Evolutionary conservation across 768 basidiomycete genomes (phyloP), one percentile per base, ranked within the genome.

Genomic region (Lactarius pseudohatsudake): DNA sequence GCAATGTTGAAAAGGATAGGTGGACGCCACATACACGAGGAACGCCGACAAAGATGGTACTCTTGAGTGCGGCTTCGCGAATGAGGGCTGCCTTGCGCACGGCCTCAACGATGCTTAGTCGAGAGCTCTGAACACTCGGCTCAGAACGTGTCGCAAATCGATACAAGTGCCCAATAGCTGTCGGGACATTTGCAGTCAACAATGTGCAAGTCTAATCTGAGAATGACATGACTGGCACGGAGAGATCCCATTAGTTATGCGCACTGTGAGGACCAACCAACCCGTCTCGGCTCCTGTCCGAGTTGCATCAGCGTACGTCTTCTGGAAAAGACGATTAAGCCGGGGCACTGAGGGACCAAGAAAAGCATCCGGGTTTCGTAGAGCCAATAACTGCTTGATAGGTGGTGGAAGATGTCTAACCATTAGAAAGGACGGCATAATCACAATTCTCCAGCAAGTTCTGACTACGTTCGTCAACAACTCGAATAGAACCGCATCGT

Each of bases 51-150:
- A 96, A 95, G 72, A 94, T 90, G 73, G 86, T 85, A 74, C 92
- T 93, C 80, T 96, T 96, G 75, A 96, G 74, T 36, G 91, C 91
- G 36, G 91, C 85, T 79, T 96, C 94, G 55, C 94, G 84, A 86
- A 96, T 94, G 70, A 93, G 75, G 70, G 92, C 90, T 69, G 91
- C 91, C 74, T 82, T 88, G 76, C 85, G 84, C 65, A 90, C 81
- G 59, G 87, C 86, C 66, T 83, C 84, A 66, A 82, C 75, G 62
- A 86, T 69, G 67, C 76, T 75, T 64, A 74, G 81, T 73, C 79
- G 79, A 69, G 84, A 78, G 66, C 70, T 73, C 54, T 75, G 75
- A 69, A 78, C 76, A 64, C 75, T 74, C 62, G 79, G 77, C 68
- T 78, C 77, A 64, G 78, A 76, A 67, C 85, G 81, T 15, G 89